Conservation (phyloP, 805 yeast genomes). For the Candida oleophila region DNA sequence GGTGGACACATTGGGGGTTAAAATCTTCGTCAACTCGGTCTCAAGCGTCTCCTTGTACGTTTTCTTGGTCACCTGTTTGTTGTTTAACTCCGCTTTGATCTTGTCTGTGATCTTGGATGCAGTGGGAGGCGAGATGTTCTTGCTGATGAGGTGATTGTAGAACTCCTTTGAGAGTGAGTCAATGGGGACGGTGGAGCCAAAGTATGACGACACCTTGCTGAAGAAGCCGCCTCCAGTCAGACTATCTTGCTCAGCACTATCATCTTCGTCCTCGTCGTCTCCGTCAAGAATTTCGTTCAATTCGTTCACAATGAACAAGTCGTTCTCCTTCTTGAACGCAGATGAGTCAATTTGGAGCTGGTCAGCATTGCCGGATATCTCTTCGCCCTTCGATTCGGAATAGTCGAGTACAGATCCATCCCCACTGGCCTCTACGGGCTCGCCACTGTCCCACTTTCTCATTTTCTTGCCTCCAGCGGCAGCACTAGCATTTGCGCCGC, state of each 20-base stretch:
- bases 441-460: constrained; percentile 45
- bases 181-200: constrained; percentile 47
- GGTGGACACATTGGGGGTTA: constrained; percentile 90
- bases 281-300: constrained; percentile 37
- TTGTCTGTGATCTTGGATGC: constrained; percentile 70
- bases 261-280: constrained; percentile 23
- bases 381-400: constrained; percentile 18
- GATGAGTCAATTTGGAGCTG: constrained; percentile 22
- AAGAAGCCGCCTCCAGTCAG: constrained; percentile 24
- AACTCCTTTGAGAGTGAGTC: constrained; percentile 63
- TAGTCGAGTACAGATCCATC: constrained; percentile 29
- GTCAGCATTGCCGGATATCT: constrained; percentile 1
- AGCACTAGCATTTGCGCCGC: constrained; percentile 7
- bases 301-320: constrained; percentile 40
- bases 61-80: constrained; percentile 70
- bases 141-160: constrained; percentile 73
- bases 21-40: constrained; percentile 70
- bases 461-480: constrained; percentile 30
- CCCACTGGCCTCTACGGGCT: constrained; percentile 27
- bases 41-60: constrained; percentile 60
- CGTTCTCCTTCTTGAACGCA: constrained; percentile 38
- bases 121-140: constrained; percentile 89
- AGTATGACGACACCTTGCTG: constrained; percentile 34
- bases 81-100: constrained; percentile 64
- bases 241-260: constrained; percentile 5